Percentiles rank a stretch among this genome's conserved stretches.
These are phyloP conservation scores for Groenewaldozyma salmanticensis DNA, from an alignment of 805 yeast species.

Conservation along the genomic window DNA sequence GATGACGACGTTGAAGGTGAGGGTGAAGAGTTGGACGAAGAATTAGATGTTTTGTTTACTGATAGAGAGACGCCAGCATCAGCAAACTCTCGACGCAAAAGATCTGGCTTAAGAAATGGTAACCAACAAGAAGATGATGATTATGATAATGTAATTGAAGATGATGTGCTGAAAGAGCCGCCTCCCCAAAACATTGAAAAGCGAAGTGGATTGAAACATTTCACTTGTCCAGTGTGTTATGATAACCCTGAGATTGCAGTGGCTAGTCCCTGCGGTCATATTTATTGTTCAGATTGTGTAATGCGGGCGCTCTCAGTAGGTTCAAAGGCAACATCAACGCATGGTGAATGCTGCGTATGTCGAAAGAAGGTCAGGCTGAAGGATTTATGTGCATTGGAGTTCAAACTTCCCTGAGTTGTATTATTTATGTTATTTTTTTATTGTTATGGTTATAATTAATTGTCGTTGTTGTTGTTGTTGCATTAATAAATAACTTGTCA, in stretches of 20 bases:
- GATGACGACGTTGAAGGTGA: too few species aligned
- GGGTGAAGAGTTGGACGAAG: too few species aligned
- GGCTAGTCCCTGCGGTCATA: slow-evolving; percentile 30
- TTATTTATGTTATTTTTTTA: too few species aligned
- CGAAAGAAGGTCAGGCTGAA: slow-evolving; percentile 23
- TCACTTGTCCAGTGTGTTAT: slow-evolving; percentile 28
- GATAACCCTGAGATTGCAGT: slow-evolving; percentile 25
- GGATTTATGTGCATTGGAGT: slow-evolving; percentile 20
- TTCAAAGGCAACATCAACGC: slow-evolving; percentile 15
- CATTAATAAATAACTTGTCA: too few species aligned
- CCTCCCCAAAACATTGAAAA: background rate
- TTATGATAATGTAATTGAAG: background rate
- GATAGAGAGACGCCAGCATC: too few species aligned
- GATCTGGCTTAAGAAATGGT: too few species aligned
- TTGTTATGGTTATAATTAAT: background rate
- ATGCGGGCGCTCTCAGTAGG: slow-evolving; percentile 24
- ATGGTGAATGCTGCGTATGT: slow-evolving; percentile 29
- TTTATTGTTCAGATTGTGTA: slow-evolving; percentile 29
- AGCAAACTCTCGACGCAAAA: too few species aligned
- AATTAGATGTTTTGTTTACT: too few species aligned
- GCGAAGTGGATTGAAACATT: slow-evolving; percentile 10
- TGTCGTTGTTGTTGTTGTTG: too few species aligned
- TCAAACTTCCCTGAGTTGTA: slow-evolving; percentile 12
- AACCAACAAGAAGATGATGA: background rate
- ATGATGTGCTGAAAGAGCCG: background rate